Percentiles rank a stretch among this genome's conserved stretches.
phyloP scores from a whole-genome alignment of 495 filamentous ascomycete species.

The Mytilinidion resinicola region DNA sequence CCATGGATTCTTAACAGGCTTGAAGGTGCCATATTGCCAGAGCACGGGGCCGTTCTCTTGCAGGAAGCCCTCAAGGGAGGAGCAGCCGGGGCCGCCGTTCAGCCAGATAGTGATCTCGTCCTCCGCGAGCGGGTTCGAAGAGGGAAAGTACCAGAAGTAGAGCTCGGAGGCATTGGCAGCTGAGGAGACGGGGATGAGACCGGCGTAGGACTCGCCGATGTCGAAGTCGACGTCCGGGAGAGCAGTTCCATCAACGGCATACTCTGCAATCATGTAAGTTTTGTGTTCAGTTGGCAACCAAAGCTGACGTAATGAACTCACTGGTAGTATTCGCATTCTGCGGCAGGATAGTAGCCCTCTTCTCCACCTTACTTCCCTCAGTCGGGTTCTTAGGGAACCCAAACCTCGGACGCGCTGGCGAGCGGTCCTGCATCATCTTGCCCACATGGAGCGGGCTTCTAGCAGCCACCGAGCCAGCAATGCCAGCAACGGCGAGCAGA shows the following conservation, averaged over 20 bases:
- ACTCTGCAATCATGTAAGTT: slow-evolving; percentile 24
- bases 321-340: slow-evolving; percentile 34
- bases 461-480: slow-evolving; percentile 19
- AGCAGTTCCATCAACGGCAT: slow-evolving; percentile 35
- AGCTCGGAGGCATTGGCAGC: slow-evolving; percentile 30
- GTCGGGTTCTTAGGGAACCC: slow-evolving; percentile 5
- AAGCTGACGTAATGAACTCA: slow-evolving; percentile 7
- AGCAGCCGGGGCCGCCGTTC: slow-evolving; percentile 34
- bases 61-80: slow-evolving; percentile 36
- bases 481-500: slow-evolving; percentile 21
- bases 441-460: slow-evolving; percentile 26
- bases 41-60: slow-evolving; percentile 39
- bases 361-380: slow-evolving; percentile 3
- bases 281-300: neutral
- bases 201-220: slow-evolving; percentile 40
- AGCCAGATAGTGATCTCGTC: slow-evolving; percentile 38
- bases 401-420: slow-evolving; percentile 5
- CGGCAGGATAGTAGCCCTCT: slow-evolving; percentile 27
- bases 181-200: slow-evolving; percentile 35
- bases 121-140: slow-evolving; percentile 16
- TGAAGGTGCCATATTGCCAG: slow-evolving; percentile 40
- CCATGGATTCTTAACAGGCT: slow-evolving; percentile 28
- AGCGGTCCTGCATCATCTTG: slow-evolving; percentile 11
- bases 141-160: slow-evolving; percentile 42
- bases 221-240: slow-evolving; percentile 40